phyloP scores from a whole-genome alignment of 1,284 basidiomycete genomes.

The Gymnopus androsaceus region DNA sequence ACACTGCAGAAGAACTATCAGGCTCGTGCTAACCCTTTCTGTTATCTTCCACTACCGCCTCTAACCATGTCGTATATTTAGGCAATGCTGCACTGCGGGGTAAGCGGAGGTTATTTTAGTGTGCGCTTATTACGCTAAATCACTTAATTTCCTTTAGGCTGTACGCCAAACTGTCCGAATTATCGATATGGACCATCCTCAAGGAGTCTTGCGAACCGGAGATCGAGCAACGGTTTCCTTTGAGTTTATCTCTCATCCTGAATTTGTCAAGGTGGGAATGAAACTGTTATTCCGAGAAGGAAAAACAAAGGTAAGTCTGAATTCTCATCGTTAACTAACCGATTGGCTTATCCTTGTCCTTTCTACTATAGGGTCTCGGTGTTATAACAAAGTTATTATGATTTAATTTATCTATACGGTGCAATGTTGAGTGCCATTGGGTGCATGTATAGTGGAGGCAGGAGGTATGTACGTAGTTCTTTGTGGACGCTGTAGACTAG shows the following conservation, averaged over 20 bases:
- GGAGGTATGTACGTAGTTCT: too few species aligned
- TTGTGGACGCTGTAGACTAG: too few species aligned
- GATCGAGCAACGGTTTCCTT: constrained; percentile 89
- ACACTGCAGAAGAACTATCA: constrained; percentile 91
- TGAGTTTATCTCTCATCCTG: constrained; percentile 87
- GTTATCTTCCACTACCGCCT: constrained; percentile 3
- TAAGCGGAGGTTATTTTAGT: constrained; percentile 36
- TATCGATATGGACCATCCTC: constrained; percentile 84
- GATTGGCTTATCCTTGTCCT: not conserved
- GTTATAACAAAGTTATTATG: constrained; percentile 43
- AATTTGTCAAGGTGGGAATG: constrained; percentile 91
- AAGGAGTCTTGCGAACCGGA: constrained; percentile 85
- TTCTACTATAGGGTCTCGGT: constrained; percentile 38
- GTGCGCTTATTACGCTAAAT: constrained; percentile 11
- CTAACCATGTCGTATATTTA: constrained; percentile 30
- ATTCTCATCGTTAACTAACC: not conserved
- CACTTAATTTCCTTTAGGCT: constrained; percentile 45
- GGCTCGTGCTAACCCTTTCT: constrained; percentile 38
- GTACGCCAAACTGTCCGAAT: constrained; percentile 91
- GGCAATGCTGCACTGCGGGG: constrained; percentile 86
- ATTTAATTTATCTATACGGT: not conserved
- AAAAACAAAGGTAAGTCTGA: constrained; percentile 76
- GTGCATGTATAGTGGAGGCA: too few species aligned
- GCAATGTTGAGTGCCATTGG: not conserved
- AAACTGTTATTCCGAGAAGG: constrained; percentile 91